Base-by-base conservation (phyloP, 331 rosid genomes). In the Erythrophleum ivorense region DNA sequence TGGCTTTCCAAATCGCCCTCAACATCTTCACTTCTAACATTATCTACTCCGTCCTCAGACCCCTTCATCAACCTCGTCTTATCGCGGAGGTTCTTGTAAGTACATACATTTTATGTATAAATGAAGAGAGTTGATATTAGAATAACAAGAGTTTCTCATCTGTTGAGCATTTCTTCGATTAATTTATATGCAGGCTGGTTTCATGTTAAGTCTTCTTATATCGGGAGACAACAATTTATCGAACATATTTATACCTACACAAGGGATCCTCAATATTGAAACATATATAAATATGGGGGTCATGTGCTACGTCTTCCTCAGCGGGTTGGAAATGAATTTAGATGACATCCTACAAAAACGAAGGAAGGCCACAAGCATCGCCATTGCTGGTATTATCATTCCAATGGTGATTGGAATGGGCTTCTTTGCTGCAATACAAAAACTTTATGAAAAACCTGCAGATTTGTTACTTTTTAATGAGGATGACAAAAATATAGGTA, bases 311-410 rank as follows among this genome's bases (percentile, higher is more conserved):
- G 79, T 87, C 33, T 93, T 93, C 77, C 86, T 93, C 29, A 88
- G 78, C 4, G 97, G 97, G 5, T 77, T 93, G 54, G 94, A 91
- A 76, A 86, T 87, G 55, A 90, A 93, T 75, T 33, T 93, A 3
- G 58, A 84, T 5, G 83, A 89, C 11, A 65, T 90, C 8, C 7
- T 80, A 31, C 79, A 76, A 0, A 88, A 84, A 0, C 71, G 87
- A 24, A 86, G 83, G 57, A 90, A 84, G 59, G 80, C 88, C 3
- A 77, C 84, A 57, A 60, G 77, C 68, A 88, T 88, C 9, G 94
- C 97, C 0, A 1, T 84, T 33, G 81, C 86, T 0, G 94, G 96
- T 15, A 72, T 90, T 18, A 14, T 93, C 12, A 50, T 90, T 72
- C 92, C 96, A 1, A 5, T 84, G 54, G 64, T 77, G 0, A 6